A percentile compares a stretch with the other conserved stretches of the same genome.
Conservation (phyloP, 2,329 filamentous ascomycete genomes). For the Coniochaeta prunicola region DNA sequence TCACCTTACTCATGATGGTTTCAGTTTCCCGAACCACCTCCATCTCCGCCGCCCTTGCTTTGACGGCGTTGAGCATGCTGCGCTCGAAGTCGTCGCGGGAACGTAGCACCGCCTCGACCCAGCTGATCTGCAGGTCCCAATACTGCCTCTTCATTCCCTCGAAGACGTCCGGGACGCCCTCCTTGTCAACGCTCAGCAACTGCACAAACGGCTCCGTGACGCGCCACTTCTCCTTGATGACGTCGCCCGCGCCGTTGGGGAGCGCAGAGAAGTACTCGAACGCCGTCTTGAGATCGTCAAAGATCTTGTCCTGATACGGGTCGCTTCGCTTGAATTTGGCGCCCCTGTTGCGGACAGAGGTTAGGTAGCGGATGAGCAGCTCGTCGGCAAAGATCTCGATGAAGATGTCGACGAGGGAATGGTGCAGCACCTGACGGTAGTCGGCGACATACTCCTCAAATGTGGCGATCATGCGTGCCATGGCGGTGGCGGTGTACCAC, state of each 20-base stretch:
- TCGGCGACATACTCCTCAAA: conserved; percentile 93
- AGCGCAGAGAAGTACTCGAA: conserved; percentile 81
- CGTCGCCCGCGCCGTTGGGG: conserved; percentile 60
- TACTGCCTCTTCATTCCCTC: conserved; percentile 77
- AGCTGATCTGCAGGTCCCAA: conserved; percentile 90
- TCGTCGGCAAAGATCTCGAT: conserved; percentile 91
- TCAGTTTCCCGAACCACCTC: conserved; percentile 74
- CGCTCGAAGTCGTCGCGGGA: conserved; percentile 90
- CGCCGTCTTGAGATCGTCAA: conserved; percentile 82
- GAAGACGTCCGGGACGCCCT: conserved; percentile 68
- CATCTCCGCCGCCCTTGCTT: conserved; percentile 80
- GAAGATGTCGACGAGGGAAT: conserved; percentile 82
- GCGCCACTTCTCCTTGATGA: conserved; percentile 87
- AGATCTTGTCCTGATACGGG: conserved; percentile 87
- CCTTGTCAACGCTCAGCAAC: conserved; percentile 70
- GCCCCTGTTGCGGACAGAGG: conserved; percentile 77
- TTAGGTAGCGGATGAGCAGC: conserved; percentile 78
- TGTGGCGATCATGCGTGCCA: conserved; percentile 90
- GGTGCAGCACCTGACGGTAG: conserved; percentile 77
- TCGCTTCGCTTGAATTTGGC: conserved; percentile 83
- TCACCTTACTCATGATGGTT: conserved; percentile 92
- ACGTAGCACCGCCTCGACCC: conserved; percentile 89
- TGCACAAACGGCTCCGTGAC: conserved; percentile 79
- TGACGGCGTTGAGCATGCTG: conserved; percentile 79
- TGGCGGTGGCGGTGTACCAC: conserved; percentile 82